A percentile compares a stretch with the other conserved stretches of the same genome.
These are phyloP conservation scores for Tuber melanosporum DNA, from an alignment of 495 filamentous ascomycete genomes.

Conservation along the genomic window DNA sequence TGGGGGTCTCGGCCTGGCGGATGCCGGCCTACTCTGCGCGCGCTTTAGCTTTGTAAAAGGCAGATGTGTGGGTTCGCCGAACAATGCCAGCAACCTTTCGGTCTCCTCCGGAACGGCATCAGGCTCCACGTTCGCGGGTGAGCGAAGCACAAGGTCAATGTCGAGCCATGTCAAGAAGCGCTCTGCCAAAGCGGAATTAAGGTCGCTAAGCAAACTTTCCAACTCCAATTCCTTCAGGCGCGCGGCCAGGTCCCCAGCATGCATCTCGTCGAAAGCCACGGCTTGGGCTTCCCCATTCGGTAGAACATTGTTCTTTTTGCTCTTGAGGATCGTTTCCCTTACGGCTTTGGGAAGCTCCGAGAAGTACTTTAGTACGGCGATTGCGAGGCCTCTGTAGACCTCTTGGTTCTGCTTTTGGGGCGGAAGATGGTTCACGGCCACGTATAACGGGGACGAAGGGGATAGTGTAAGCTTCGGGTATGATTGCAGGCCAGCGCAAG, in stretches of 20 bases:
- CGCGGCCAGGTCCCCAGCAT: conserved; percentile 83
- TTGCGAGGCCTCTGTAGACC: conserved; percentile 78
- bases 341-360: conserved; percentile 70
- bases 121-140: conserved; percentile 50
- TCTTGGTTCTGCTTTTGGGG: conserved; percentile 82
- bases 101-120: conserved; percentile 54
- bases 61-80: conserved; percentile 77
- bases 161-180: conserved; percentile 78
- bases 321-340: conserved; percentile 50
- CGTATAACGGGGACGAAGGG: conserved; percentile 89
- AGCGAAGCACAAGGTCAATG: conserved; percentile 76
- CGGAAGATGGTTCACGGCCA: conserved; percentile 83
- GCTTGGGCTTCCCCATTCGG: conserved; percentile 34
- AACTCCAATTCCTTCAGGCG: conserved; percentile 73
- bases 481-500: conserved; percentile 75
- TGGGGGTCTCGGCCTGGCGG: conserved; percentile 64
- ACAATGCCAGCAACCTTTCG: conserved; percentile 56
- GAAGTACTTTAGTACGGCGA: conserved; percentile 90
- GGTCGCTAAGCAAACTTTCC: conserved; percentile 62
- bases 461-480: conserved; percentile 87
- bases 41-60: conserved; percentile 81
- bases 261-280: conserved; percentile 72
- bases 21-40: conserved; percentile 77
- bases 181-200: conserved; percentile 65
- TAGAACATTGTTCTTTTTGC: conserved; percentile 28